Percentiles rank a stretch among this genome's conserved stretches.
Evolutionary conservation across 495 filamentous ascomycete genomes (phyloP).

Genomic region (Neurospora terricola): DNA sequence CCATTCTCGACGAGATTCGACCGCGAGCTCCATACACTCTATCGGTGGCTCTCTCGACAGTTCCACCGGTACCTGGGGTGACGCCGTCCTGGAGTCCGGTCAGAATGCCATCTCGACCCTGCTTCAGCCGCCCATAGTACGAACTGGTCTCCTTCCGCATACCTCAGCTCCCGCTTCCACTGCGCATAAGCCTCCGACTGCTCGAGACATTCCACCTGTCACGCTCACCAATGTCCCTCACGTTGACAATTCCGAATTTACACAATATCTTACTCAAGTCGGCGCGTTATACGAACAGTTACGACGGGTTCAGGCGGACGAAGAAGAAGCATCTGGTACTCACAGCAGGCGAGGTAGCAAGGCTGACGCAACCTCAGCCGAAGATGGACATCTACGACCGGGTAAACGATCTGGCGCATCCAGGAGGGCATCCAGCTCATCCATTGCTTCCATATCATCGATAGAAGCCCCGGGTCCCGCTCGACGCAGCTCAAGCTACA

Average conservation of each 20-base stretch:
- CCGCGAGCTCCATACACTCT: constrained; percentile 78
- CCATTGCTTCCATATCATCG: constrained; percentile 37
- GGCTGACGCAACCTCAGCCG: constrained; percentile 39
- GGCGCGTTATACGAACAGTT: constrained; percentile 75
- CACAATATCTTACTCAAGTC: constrained; percentile 72
- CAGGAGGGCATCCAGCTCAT: constrained; percentile 37
- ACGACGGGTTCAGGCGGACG: constrained; percentile 61
- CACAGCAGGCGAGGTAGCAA: constrained; percentile 33
- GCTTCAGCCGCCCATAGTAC: constrained; percentile 79
- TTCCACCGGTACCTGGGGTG: constrained; percentile 40
- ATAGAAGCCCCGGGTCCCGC: constrained; percentile 36
- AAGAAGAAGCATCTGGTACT: constrained; percentile 43
- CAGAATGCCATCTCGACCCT: constrained; percentile 94
- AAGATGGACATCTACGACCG: constrained; percentile 36
- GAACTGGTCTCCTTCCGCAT: constrained; percentile 75
- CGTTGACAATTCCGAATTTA: constrained; percentile 70
- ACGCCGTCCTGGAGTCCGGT: constrained; percentile 60
- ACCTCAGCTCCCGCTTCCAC: constrained; percentile 53
- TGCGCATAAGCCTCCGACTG: constrained; percentile 72
- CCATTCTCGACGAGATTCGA: constrained; percentile 58
- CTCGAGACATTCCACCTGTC: constrained; percentile 90
- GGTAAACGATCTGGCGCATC: constrained; percentile 29
- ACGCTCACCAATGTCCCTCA: constrained; percentile 82
- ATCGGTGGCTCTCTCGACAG: constrained; percentile 67
- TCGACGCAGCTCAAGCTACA: constrained; percentile 42